Base-by-base conservation (phyloP, 768 basidiomycete genomes). In the Neoboletus brunneissimus region DNA sequence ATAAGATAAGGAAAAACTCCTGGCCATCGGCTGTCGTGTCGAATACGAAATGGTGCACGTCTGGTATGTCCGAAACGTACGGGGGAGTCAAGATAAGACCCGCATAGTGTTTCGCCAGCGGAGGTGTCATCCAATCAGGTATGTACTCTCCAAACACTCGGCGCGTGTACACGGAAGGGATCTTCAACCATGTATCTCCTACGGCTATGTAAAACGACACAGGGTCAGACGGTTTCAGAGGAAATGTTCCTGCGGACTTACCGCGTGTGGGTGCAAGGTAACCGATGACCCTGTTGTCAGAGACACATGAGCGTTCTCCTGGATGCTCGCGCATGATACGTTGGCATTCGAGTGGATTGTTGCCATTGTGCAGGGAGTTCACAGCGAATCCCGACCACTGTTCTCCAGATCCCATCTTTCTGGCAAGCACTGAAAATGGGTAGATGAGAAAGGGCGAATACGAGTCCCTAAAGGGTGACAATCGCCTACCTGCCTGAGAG, bases 1-100 rank as follows among this genome's bases (percentile, higher is more conserved):
- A 77, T n/a, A 76, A 63, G 48, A 80, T 69, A 41, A 81, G 63
- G 54, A 73, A 64, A 1, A 44, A 55, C 32, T 69, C 75, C n/a
- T 57, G 61, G 38, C 40, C 44, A 7, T 53, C 59, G 42, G 51
- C 46, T 8, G 67, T 18, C 22, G 47, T 23, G 32, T 64, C 60
- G 22, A 79, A 62, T 16, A 60, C 69, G 18, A 66, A 59, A 62
- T 79, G 76, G 29, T 73, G 64, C 23, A 77, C 73, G 51, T 79
- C 79, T 20, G 78, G 75, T 18, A 67, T 46, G 58, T 61, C 64
- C 29, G 77, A 80, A 11, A 80, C 69, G 62, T 80, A 80, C 16
- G 79, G 79, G 20, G 80, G 79, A 2, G 77, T 79, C 59, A 68
- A 62, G 43, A 77, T 70, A 45, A 78, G 79, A 35, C 51, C 40